Evolutionary conservation across 1,139 yeast genomes (phyloP).

Genomic region (Scheffersomyces illinoinensis): DNA sequence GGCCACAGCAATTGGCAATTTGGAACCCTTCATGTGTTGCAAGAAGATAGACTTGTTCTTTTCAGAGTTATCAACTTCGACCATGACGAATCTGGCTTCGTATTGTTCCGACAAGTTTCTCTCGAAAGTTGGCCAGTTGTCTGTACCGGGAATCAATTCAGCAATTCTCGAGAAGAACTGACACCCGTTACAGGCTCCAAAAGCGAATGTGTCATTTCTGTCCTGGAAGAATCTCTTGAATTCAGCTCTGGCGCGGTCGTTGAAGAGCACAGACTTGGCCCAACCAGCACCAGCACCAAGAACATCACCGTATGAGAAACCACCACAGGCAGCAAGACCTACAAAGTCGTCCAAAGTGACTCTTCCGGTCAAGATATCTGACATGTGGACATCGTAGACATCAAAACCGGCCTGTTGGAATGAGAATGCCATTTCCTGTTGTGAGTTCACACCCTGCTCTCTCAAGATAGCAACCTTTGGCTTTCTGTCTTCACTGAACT

Average conservation of each 20-base stretch:
- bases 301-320: constrained; percentile 98
- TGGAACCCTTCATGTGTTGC: constrained; percentile 87
- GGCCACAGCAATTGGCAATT: constrained; percentile 94
- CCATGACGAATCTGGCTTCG: constrained; percentile 93
- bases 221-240: constrained; percentile 80
- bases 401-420: constrained; percentile 95
- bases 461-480: constrained; percentile 96
- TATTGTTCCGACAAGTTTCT: constrained; percentile 91
- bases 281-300: constrained; percentile 99
- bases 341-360: constrained; percentile 78
- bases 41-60: constrained; percentile 70
- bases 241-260: constrained; percentile 73
- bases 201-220: constrained; percentile 91
- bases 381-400: constrained; percentile 94
- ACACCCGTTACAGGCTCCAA: constrained; percentile 99
- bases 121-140: constrained; percentile 95
- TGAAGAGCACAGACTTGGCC: constrained; percentile 96
- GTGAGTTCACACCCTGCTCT: constrained; percentile 99
- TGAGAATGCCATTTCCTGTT: constrained; percentile 98
- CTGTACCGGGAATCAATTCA: constrained; percentile 90
- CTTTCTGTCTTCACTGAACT: constrained; percentile 48
- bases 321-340: constrained; percentile 99
- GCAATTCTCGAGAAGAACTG: constrained; percentile 91
- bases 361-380: constrained; percentile 78
- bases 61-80: constrained; percentile 61